phyloP scores from a whole-genome alignment of 169 alveolate species.

The Plasmodium vivax region DNA sequence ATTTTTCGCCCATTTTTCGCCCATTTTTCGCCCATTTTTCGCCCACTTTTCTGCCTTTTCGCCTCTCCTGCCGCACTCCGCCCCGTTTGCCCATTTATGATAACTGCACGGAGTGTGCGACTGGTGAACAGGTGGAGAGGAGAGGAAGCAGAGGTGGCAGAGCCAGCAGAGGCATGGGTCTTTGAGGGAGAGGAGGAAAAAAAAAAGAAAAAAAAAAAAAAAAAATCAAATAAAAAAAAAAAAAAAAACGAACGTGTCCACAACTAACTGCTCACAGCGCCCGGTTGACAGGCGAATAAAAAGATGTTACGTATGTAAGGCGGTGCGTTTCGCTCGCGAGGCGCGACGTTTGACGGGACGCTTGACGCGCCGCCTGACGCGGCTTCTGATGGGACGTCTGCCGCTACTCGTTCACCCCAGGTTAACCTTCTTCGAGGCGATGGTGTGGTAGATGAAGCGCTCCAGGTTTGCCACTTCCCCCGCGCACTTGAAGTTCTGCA shows the following conservation, averaged over 20 bases:
- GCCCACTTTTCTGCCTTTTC: neutral
- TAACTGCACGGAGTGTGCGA: neutral
- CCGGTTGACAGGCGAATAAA: neutral
- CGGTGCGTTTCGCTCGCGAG: neutral
- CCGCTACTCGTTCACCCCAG: neutral
- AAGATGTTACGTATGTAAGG: neutral
- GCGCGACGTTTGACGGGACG: no score
- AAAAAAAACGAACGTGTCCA: neutral
- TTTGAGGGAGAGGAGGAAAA: neutral
- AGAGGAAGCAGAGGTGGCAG: neutral
- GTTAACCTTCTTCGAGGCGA: slow-evolving; percentile 51
- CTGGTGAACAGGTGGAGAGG: neutral
- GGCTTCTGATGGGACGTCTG: no score
- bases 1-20: neutral
- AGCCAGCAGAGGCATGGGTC: neutral
- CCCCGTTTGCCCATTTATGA: neutral
- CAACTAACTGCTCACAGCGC: neutral
- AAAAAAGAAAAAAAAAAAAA: neutral
- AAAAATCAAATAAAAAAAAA: no score
- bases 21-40: neutral
- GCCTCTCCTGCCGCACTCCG: neutral
- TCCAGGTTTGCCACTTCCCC: slow-evolving; percentile 14
- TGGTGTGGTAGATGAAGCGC: slow-evolving; percentile 30
- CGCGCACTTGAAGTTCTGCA: slow-evolving; percentile 28
- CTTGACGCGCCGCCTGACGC: no score